Base-by-base conservation (phyloP, 2,329 filamentous ascomycete species). In the Phyllosticta capitalensis region DNA sequence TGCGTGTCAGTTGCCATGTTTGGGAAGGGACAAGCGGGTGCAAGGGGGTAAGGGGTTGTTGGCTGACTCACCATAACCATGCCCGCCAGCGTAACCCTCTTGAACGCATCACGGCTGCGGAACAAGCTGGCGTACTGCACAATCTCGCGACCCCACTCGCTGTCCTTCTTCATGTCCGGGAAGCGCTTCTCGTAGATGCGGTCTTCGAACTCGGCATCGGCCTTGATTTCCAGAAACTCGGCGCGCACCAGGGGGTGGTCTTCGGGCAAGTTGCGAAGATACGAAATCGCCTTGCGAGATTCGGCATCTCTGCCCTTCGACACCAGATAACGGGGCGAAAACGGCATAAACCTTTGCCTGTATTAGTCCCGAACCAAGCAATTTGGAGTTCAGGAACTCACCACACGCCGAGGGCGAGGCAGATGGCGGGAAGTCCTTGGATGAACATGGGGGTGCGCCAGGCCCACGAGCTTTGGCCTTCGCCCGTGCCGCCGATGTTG, bases 1-100 rank as follows among this genome's bases (percentile, higher is more conserved):
- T n/a, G n/a, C n/a, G 45, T 76, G 73, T 76, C 55, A 77, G 70
- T 67, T 72, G 71, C 65, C 74, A 73, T 61, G 71, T 75, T 33
- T 75, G n/a, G 74, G 9, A 68, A 68, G n/a, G 5, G 30, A 12
- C 9, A 14, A 14, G 30, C 3, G 30, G 4, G 30, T 9, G 5
- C 9, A 9, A n/a, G n/a, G 30, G 30, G 3, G 30, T 3, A 33
- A 14, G 14, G 33, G 33, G 14, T 45, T 45, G 14, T 33, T 12
- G 33, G 33, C 79, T 86, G 14, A 12, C 79, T 86, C 69, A 88
- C 89, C 48, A 90, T 67, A 62, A 86, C 88, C 63, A 89, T 85
- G 63, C 85, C 76, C 5, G 86, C 77, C 9, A 71, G 76, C 6
- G 71, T 62, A 3, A 78, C 75, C 45, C 77, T 72, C 68, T 77